Base-by-base conservation (phyloP, 345 rosid species). In the Clausena lansium region DNA sequence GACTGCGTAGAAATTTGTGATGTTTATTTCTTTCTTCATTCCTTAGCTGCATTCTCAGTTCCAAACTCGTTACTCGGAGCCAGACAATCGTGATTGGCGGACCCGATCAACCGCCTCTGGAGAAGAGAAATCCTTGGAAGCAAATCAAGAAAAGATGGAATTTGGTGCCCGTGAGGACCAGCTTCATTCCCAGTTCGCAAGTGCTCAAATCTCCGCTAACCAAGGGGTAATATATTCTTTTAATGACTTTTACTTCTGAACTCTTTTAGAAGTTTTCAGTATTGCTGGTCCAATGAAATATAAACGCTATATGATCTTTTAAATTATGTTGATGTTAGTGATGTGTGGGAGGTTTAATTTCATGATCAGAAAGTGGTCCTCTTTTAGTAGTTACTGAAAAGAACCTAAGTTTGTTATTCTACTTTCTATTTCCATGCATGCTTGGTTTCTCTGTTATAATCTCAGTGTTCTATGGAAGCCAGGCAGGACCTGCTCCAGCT, bases 61-160 rank as follows among this genome's bases (percentile, higher is more conserved):
- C 52, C 93, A 78, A 83, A 76, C 55, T 70, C 87, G 85, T 57
- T 86, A 87, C 78, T 84, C 87, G 55, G 91, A 92, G 84, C 87
- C 87, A 70, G 98, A 94, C 83, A 83, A 85, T 78, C 96, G 93
- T 38, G 94, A 92, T 71, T 94, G 98, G 98, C 93, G 89, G 78
- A 82, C 83, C 74, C 92, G 91, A 68, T 75, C 86, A 67, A 70
- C 84, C 75, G 62, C 81, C 55, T 35, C 86, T 77, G 91, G 91
- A 71, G 96, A 90, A 70, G 98, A 88, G 81, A 88, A 89, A 66
- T 89, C 90, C 28, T 84, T 88, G 91, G 91, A 89, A 57, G 74
- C 76, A 35, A 69, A 67, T 35, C 75, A 66, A 64, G 73, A 58
- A 77, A 87, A 84, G 58, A 75, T 50, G 38, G 89, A 87, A 70